Base-by-base conservation (phyloP, 148 eudicot species). In the Persicaria maculosa region DNA sequence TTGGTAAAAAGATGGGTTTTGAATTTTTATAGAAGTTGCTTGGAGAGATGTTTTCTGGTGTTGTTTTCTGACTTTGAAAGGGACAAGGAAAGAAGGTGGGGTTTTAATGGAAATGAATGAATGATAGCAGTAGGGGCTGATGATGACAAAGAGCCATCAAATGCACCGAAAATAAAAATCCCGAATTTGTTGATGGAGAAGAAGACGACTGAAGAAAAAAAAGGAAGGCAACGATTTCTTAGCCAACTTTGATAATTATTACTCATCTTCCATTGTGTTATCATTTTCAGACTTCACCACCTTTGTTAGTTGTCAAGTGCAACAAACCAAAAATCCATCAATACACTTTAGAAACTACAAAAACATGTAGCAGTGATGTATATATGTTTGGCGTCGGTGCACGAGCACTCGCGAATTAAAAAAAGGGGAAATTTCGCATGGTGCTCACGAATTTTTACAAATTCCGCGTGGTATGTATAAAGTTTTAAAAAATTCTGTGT, bases 181-280 rank as follows among this genome's bases (percentile, higher is more conserved):
- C 70, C 70, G 40, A 12, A 65, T 12, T 5, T 65, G 70, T 65
- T 65, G 70, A 65, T 65, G 70, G 70, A 14, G 70, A 15, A 65
- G 70, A 65, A 65, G 70, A 65, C 70, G 36, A 65, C 62, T 65
- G 45, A 47, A 48, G 14, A 9, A 48, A 48, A 48, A 8, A 48
- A 48, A 47, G 9, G 9, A 40, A 43, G 69, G 46, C 46, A 64
- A 12, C 69, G 31, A 64, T 7, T 47, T 31, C 40, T 64, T 40
- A 64, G 69, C 45, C 69, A 45, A 36, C 46, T 12, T 14, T 64
- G 15, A 12, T 40, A 20, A 40, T 31, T 64, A 64, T 36, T 64
- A 64, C 45, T 64, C 8, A 40, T 64, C 25, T 64, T 2, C 67
- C 44, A 61, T 25, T 61, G 20, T 25, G 25, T 40, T 64, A 9